phyloP scores from a whole-genome alignment of 192 early-diverging fungal species.

The Mortierella claussenii region DNA sequence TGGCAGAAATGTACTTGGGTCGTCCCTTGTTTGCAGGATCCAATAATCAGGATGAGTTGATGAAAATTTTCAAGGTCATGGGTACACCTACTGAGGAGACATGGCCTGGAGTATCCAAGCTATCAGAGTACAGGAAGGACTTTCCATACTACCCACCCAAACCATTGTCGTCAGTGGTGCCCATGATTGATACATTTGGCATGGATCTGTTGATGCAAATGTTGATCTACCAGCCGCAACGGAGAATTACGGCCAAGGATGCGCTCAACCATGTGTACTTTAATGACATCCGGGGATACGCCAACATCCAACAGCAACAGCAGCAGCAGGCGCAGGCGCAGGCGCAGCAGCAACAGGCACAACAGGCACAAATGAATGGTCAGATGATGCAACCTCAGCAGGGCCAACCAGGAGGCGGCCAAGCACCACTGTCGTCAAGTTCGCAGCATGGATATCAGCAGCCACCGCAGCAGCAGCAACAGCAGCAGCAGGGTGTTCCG shows the following conservation, averaged over 20 bases:
- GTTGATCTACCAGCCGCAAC: constrained; percentile 78
- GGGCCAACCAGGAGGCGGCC: too few relatives aligned
- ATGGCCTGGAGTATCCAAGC: constrained; percentile 77
- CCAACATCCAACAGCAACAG: constrained; percentile 47
- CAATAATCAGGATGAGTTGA: constrained; percentile 83
- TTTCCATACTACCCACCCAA: constrained; percentile 72
- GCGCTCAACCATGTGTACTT: constrained; percentile 73
- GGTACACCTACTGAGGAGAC: constrained; percentile 82
- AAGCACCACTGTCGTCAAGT: constrained; percentile 4
- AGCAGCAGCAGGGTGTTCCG: too few relatives aligned
- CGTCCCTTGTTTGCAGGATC: constrained; percentile 85
- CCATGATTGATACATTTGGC: constrained; percentile 79
- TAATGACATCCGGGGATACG: constrained; percentile 55
- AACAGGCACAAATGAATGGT: constrained; percentile 28
- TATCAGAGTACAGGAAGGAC: constrained; percentile 77
- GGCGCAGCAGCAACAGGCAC: constrained; percentile 11
- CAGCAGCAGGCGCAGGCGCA: too few relatives aligned
- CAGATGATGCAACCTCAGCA: constrained; percentile 38
- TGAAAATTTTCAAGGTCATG: constrained; percentile 83
- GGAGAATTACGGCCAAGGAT: constrained; percentile 71
- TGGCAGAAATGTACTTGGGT: constrained; percentile 92
- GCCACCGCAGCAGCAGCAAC: constrained; percentile 18
- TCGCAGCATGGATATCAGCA: constrained; percentile 18
- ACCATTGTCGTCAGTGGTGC: constrained; percentile 72
- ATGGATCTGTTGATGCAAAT: constrained; percentile 79